phyloP scores from a whole-genome alignment of 148 eudicot genomes.

The Cornus florida region DNA sequence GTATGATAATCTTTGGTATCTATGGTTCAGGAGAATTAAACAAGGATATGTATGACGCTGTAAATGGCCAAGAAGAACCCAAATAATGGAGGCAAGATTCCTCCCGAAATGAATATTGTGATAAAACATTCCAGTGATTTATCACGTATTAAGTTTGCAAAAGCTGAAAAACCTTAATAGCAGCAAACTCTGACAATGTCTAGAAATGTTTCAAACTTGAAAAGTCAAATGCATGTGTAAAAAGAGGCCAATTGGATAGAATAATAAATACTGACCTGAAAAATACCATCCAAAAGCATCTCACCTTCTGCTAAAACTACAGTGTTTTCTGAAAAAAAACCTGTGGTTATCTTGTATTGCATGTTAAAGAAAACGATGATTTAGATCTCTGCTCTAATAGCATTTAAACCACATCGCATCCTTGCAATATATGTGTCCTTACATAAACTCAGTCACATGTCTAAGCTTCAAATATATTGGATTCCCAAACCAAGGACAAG shows the following conservation, averaged over 20 bases:
- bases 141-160: background rate
- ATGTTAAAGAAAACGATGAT: constrained; percentile 53
- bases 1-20: too few species aligned
- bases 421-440: background rate
- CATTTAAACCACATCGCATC: background rate
- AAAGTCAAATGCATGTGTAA: background rate
- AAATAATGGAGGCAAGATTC: too few species aligned
- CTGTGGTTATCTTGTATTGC: constrained; percentile 80
- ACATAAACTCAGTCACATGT: too few species aligned
- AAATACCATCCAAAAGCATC: constrained; percentile 70
- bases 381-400: background rate
- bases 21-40: too few species aligned
- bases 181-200: background rate
- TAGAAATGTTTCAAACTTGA: background rate
- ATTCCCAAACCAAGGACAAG: background rate
- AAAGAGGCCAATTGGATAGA: background rate
- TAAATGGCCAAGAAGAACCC: too few species aligned
- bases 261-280: constrained; percentile 55
- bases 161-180: background rate
- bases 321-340: constrained; percentile 85
- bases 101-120: too few species aligned
- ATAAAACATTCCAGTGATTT: too few species aligned
- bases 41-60: too few species aligned
- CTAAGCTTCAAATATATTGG: background rate
- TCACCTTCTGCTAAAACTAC: constrained; percentile 94